Conservation (phyloP, 78 protist species). For the Monocercomonoides exilis region DNA sequence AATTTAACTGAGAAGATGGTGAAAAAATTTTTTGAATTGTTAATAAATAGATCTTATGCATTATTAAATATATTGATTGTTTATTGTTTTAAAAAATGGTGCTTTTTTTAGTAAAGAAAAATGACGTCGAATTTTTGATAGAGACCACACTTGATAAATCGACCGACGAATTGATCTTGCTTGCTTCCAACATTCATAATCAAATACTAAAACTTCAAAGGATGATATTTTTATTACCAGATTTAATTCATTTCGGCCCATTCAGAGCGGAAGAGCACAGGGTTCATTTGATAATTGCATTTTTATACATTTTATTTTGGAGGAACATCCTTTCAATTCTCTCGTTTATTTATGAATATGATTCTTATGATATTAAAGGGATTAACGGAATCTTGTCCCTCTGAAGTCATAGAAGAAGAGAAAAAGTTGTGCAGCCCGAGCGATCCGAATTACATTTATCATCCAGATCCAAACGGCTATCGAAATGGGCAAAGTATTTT, state of each 20-base stretch:
- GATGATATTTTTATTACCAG: neutral
- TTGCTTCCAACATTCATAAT: neutral
- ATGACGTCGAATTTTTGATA: neutral
- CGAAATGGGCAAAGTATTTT: neutral
- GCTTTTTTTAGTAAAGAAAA: neutral
- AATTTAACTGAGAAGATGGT: too few relatives aligned
- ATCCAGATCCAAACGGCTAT: neutral
- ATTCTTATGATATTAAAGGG: neutral
- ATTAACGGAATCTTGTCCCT: neutral
- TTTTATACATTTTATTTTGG: too few relatives aligned
- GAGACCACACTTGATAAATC: neutral
- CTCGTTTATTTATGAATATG: neutral
- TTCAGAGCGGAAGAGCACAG: neutral
- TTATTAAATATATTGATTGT: too few relatives aligned
- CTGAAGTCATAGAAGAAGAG: neutral
- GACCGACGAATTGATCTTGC: neutral
- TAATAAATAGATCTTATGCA: too few relatives aligned
- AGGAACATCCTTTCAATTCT: neutral
- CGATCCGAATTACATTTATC: neutral
- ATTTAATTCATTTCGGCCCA: neutral
- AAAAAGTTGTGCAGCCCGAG: neutral
- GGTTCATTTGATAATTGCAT: too few relatives aligned
- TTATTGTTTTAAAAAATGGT: too few relatives aligned
- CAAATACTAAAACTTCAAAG: neutral
- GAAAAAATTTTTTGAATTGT: too few relatives aligned